Evolutionary conservation across 352 stramenopile genomes (phyloP).

Genomic region (Halophytophthora polymorphica): DNA sequence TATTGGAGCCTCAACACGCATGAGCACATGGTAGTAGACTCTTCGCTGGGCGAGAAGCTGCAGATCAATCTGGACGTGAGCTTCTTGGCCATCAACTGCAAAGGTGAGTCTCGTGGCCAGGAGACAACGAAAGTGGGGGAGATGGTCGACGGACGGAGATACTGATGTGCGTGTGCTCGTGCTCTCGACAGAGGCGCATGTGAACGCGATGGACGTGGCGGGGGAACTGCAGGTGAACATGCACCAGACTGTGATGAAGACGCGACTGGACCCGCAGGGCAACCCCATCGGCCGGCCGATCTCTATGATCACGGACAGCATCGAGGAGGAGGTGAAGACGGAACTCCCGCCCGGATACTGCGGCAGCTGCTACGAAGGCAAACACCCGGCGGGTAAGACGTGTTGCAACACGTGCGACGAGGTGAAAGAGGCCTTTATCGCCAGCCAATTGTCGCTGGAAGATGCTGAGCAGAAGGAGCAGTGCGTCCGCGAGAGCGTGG

Average conservation of each 20-base stretch:
- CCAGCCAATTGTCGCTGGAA: slow-evolving; percentile 66
- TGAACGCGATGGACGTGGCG: slow-evolving; percentile 98
- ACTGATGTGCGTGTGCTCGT: neutral
- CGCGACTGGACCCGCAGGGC: slow-evolving; percentile 76
- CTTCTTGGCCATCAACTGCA: slow-evolving; percentile 95
- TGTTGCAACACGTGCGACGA: slow-evolving; percentile 86
- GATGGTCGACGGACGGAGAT: too few species aligned
- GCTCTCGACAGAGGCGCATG: slow-evolving; percentile 86
- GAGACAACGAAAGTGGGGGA: too few species aligned
- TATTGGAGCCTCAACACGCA: slow-evolving; percentile 82
- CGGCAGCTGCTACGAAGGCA: slow-evolving; percentile 93
- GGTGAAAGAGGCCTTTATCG: slow-evolving; percentile 81
- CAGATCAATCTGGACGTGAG: slow-evolving; percentile 98
- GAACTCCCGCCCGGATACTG: slow-evolving; percentile 89
- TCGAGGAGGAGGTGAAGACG: slow-evolving; percentile 31
- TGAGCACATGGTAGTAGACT: slow-evolving; percentile 97
- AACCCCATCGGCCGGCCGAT: slow-evolving; percentile 60
- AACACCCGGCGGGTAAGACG: slow-evolving; percentile 56
- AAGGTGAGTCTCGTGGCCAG: slow-evolving; percentile 43
- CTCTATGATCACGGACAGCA: slow-evolving; percentile 29
- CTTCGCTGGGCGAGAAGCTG: slow-evolving; percentile 92
- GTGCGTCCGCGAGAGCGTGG: slow-evolving; percentile 63
- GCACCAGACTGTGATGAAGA: slow-evolving; percentile 95
- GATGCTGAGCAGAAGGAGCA: slow-evolving; percentile 78
- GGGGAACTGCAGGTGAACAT: slow-evolving; percentile 97